Percentiles rank a stretch among this genome's conserved stretches.
phyloP scores from a whole-genome alignment of 768 basidiomycete genomes.

The Tephrocybe sp. region DNA sequence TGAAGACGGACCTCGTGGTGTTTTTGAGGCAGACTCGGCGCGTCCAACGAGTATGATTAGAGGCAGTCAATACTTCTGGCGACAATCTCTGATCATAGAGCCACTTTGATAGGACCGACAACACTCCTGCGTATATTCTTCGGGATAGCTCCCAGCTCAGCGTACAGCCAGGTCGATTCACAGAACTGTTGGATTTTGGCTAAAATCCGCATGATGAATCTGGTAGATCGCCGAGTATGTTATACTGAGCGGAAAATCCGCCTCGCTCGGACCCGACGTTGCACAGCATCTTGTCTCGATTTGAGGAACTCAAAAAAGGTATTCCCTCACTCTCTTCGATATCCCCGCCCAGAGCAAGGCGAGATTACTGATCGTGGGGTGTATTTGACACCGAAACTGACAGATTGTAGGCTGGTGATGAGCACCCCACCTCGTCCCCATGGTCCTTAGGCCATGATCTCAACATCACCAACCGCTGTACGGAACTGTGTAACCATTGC shows the following conservation, averaged over 20 bases:
- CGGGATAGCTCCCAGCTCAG: too few relatives aligned
- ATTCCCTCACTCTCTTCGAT: constrained; percentile 11
- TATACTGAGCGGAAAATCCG: constrained; percentile 7
- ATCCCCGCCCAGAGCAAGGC: constrained; percentile 7
- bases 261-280: constrained; percentile 11
- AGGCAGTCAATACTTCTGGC: not conserved
- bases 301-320: not conserved
- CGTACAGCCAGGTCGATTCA: too few relatives aligned
- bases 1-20: not conserved
- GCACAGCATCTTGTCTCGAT: constrained; percentile 2
- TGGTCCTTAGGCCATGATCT: constrained; percentile 7
- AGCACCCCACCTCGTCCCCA: not conserved
- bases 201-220: too few relatives aligned
- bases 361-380: constrained; percentile 10
- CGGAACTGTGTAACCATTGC: constrained; percentile 23
- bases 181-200: too few relatives aligned
- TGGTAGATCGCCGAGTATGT: constrained; percentile 4
- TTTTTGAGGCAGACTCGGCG: not conserved
- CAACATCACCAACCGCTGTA: constrained; percentile 6
- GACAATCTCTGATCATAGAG: not conserved
- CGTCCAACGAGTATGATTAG: too few relatives aligned
- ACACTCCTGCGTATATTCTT: too few relatives aligned
- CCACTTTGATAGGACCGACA: too few relatives aligned
- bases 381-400: constrained; percentile 15
- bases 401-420: constrained; percentile 12